Evolutionary conservation across 2,329 filamentous ascomycete genomes (phyloP), one percentile per base, ranked within the genome.

Genomic region (Botrytis aclada): DNA sequence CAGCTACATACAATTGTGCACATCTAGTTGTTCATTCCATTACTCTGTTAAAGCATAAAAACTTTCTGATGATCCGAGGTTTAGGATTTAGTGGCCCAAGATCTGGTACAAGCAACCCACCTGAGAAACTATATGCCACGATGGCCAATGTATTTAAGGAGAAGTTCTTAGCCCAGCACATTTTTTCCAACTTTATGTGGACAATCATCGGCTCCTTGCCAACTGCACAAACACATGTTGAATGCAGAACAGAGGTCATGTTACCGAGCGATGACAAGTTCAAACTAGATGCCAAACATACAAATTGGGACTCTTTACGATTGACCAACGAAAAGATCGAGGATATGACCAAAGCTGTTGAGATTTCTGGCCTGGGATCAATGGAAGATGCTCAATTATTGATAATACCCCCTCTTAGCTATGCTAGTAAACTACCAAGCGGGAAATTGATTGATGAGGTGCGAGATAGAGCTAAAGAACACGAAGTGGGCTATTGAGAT

Each of bases 401-500:
- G 47, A 51, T 51, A 51, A 51, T 51, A 51, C 22, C 47, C 10
- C 47, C 47, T 5, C 47, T n/a, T 14, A n/a, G 47, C 47, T 14
- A 51, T 51, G 12, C 0, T n/a, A 10, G n/a, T 1, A 51, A 51
- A 51, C 47, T n/a, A 22, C 47, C 22, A 5, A 51, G 14, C 47
- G 22, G 4, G 4, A 4, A 51, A n/a, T n/a, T 51, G 0, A 8
- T 51, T 0, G 25, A 51, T 10, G 0, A 4, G 6, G 22, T 51
- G 6, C 22, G 10, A 51, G n/a, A 51, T 10, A n/a, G 1, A 0
- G 10, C 10, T 4, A 51, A 51, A n/a, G 22, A 51, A 5, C 25
- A 51, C 3, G 47, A 51, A n/a, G 9, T n/a, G 22, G 47, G 47
- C 22, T 1, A 51, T 14, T 25, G 4, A 6, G 25, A 51, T n/a